Evolutionary conservation across 345 rosid species (phyloP), one percentile per base, ranked within the genome.

Genomic region (Citrus sp.): DNA sequence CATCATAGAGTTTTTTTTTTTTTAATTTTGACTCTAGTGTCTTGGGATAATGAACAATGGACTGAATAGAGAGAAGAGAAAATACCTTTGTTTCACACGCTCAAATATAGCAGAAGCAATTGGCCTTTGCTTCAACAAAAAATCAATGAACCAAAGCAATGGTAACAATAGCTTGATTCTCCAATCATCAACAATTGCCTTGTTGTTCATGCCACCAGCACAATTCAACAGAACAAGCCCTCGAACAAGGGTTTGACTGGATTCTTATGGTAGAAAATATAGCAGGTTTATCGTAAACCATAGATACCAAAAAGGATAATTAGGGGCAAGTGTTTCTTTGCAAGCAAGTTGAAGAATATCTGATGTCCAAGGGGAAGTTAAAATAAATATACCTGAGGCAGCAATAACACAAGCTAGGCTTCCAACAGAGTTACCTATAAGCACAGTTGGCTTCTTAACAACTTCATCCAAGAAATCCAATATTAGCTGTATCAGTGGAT

Each of bases 181-280:
- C 98, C 98, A 95, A 86, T 95, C 97, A 32, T 95, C 95, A 77
- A 95, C 92, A 73, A 93, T 83, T 2, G 97, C 95, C 86, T 95
- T 93, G 85, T 93, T 92, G 86, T 95, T 95, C 98, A 95, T 93
- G 70, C 98, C 98, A 79, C 98, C 98, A 35, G 98, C 88, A 83
- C 97, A 95, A 10, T 95, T 95, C 86, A 95, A 76, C 68, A 95
- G 85, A 73, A 87, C 98, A 51, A 93, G 88, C 24, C 94, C 98
- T 75, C 80, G 83, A 22, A 93, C 94, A 66, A 92, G 81, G 77
- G 76, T 83, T 77, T 28, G 77, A 67, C 80, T 75, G 30, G 91
- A 70, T 71, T 88, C 97, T 92, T 83, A 19, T 70, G 37, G 73
- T 68, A 54, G 27, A 58, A 66, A 77, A 58, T 35, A 32, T 7